Evolutionary conservation across 371 early-diverging fungal species (phyloP), one percentile per base, ranked within the genome.

Genomic region (Mortierella sp.): DNA sequence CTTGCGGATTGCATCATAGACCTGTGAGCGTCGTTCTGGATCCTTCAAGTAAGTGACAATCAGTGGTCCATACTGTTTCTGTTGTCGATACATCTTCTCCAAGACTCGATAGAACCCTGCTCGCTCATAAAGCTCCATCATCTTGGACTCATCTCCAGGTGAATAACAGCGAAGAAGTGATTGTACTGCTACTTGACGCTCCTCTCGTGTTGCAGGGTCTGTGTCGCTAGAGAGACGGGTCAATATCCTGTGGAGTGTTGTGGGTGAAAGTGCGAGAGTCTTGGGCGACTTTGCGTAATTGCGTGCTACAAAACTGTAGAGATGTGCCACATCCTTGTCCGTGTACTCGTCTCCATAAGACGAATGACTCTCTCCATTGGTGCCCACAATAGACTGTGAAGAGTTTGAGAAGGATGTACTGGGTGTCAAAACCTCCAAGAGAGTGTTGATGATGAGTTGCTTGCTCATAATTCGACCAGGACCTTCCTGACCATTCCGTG

Each of bases 21-120:
- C 84, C 59, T 83, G 82, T 4, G 80, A 45, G 0, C 82, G 83
- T 46, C 91, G 83, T 28, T 83, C 85, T 6, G 85, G 85, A 71
- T 95, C 95, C 55, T 88, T 86, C 45, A 95, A 76, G 61, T 89
- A 93, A 37, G 91, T 89, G 29, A 86, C 84, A 0, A 94, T 84
- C 55, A 93, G 75, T 26, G 87, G 84, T 6, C 93, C 92, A 68
- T 87, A 93, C 53, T 86, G 87, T 55, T 84, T 86, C 28, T 88
- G 87, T 9, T 83, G 82, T 9, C 87, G 86, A 64, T 91, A 89
- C 12, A 91, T 84, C 45, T 85, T 82, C 68, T 94, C 93, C 29
- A 91, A 74, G 9, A 93, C 90, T 56, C 87, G 83, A 89, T 91
- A 95, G 71, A 93, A 91, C 0, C 89, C 87, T 7, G 90, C 91